Conservation (phyloP, 257 asterid genomes). For the Jaltomata sinuosa region DNA sequence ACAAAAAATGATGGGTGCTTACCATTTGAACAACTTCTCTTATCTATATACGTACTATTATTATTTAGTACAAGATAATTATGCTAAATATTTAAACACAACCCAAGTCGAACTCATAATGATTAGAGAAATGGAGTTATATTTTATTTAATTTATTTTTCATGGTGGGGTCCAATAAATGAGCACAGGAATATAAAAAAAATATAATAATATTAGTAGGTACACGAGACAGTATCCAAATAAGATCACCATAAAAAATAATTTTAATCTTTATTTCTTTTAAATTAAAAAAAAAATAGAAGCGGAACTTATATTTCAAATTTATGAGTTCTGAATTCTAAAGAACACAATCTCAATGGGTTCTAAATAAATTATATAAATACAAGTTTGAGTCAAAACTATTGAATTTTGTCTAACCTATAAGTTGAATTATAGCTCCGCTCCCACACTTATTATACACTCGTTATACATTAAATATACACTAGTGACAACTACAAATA, state of each 20-base stretch:
- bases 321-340: not conserved
- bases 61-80: not conserved
- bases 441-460: too few species aligned
- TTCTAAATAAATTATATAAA: not conserved
- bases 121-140: not conserved
- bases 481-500: too few species aligned
- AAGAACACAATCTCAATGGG: not conserved
- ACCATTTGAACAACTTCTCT: accelerated
- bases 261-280: not conserved
- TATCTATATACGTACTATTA: not conserved
- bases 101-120: not conserved
- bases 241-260: not conserved
- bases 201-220: not conserved
- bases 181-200: not conserved
- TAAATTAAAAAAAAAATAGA: not conserved
- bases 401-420: not conserved
- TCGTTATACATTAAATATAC: too few species aligned
- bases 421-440: not conserved
- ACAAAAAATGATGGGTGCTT: too few species aligned
- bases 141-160: not conserved
- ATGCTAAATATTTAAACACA: not conserved
- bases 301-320: not conserved
- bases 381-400: not conserved
- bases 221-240: not conserved
- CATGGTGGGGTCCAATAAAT: not conserved